A percentile compares a stretch with the other conserved stretches of the same genome.
These are phyloP conservation scores for Aspergillus nanangensis DNA, from an alignment of 495 filamentous ascomycete genomes.

Conservation along the genomic window DNA sequence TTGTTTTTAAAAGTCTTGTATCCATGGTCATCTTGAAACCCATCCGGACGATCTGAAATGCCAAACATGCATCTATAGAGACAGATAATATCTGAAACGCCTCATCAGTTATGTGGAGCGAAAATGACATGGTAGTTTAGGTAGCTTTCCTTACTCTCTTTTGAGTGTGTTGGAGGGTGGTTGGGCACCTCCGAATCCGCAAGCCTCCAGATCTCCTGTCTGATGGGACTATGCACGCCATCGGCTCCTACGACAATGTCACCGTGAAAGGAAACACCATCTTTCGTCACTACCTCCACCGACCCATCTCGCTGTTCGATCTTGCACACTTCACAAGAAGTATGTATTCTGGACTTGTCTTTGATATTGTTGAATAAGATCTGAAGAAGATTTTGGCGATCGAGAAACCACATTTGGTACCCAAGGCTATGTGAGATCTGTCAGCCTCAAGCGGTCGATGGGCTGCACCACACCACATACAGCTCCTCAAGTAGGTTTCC, in stretches of 20 bases:
- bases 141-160: too few relatives aligned
- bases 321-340: constrained; percentile 24
- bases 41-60: constrained; percentile 13
- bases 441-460: background rate
- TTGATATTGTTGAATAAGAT: constrained; percentile 26
- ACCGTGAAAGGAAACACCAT: constrained; percentile 35
- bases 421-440: constrained; percentile 13
- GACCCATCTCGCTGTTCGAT: constrained; percentile 19
- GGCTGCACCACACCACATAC: background rate
- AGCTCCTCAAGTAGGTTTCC: background rate
- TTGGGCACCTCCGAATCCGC: constrained; percentile 12
- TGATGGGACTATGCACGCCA: constrained; percentile 42
- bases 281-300: constrained; percentile 25
- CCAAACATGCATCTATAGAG: constrained; percentile 37
- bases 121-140: too few relatives aligned
- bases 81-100: background rate
- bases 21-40: background rate
- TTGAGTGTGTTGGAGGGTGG: background rate
- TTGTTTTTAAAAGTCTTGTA: constrained; percentile 3
- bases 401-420: constrained; percentile 23
- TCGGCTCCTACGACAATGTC: constrained; percentile 47
- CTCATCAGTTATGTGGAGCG: background rate
- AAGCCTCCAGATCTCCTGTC: constrained; percentile 34
- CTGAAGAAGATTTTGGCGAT: constrained; percentile 26
- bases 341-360: constrained; percentile 28